These are phyloP conservation scores for Arxiozyma heterogenica DNA, from an alignment of 1,139 yeast genomes.

Conservation along the genomic window DNA sequence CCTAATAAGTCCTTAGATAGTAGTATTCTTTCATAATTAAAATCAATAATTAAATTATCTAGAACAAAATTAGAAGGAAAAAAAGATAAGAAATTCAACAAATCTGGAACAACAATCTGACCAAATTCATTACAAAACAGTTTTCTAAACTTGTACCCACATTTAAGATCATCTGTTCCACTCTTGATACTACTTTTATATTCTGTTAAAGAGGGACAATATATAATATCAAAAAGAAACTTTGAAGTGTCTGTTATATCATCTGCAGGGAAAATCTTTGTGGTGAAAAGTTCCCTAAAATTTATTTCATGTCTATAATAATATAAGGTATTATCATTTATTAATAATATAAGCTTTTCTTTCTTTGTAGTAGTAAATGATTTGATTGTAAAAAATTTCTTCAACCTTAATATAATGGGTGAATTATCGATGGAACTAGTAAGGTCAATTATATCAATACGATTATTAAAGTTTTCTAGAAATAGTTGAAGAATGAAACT, in stretches of 20 bases:
- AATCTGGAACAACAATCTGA: background rate
- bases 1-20: slow-evolving; percentile 15
- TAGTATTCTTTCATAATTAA: slow-evolving; percentile 1
- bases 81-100: background rate
- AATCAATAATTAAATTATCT: slow-evolving; percentile 8
- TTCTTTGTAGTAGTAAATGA: background rate
- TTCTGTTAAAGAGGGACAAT: slow-evolving; percentile 1
- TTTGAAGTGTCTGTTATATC: background rate
- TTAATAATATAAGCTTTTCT: background rate
- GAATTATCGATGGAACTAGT: background rate
- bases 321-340: background rate
- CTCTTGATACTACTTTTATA: background rate
- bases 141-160: background rate
- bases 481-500: slow-evolving; percentile 1
- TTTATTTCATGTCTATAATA: background rate
- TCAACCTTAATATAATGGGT: background rate
- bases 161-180: background rate
- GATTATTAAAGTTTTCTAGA: slow-evolving; percentile 5
- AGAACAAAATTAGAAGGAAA: slow-evolving; percentile 1
- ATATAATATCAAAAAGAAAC: slow-evolving; percentile 1
- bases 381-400: background rate
- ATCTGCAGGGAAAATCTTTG: background rate
- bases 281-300: background rate
- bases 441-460: slow-evolving; percentile 4
- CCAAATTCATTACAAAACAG: background rate